Evolutionary conservation across 1,284 basidiomycete species (phyloP).

Genomic region (Cutaneotrichosporon mucoides): DNA sequence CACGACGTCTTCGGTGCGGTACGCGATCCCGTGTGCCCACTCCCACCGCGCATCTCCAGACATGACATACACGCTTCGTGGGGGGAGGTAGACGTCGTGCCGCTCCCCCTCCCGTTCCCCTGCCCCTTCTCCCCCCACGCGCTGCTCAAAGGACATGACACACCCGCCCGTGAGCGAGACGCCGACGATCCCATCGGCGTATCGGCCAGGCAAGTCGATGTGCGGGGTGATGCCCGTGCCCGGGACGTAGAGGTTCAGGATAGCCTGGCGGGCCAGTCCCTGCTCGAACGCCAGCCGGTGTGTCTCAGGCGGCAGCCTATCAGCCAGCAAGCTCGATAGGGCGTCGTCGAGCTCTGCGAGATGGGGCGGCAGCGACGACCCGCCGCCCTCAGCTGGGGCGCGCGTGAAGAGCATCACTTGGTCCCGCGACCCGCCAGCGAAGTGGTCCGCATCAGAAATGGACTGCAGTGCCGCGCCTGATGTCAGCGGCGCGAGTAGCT

Average conservation of each 20-base stretch:
- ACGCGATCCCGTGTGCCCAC: slow-evolving; percentile 52
- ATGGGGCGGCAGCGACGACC: slow-evolving; percentile 24
- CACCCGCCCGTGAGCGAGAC: slow-evolving; percentile 41
- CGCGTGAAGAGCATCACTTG: slow-evolving; percentile 48
- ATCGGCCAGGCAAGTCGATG: slow-evolving; percentile 50
- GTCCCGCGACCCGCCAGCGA: slow-evolving; percentile 40
- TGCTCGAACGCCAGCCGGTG: slow-evolving; percentile 26
- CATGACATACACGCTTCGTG: slow-evolving; percentile 46
- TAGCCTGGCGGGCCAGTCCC: slow-evolving; percentile 41
- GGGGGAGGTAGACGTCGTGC: slow-evolving; percentile 47
- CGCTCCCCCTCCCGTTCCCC: neutral
- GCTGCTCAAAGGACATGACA: slow-evolving; percentile 31
- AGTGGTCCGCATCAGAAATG: slow-evolving; percentile 36
- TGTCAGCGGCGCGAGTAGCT: neutral
- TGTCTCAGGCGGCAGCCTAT: slow-evolving; percentile 7
- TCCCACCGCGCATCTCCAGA: slow-evolving; percentile 48
- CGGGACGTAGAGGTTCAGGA: slow-evolving; percentile 52
- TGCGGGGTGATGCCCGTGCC: slow-evolving; percentile 51
- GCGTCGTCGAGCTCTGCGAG: slow-evolving; percentile 17
- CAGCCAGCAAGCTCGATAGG: slow-evolving; percentile 16
- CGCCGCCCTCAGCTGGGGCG: neutral
- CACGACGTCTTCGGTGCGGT: slow-evolving; percentile 31
- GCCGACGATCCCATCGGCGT: slow-evolving; percentile 49
- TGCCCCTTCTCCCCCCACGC: neutral
- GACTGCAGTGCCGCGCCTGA: slow-evolving; percentile 22